Conservation (phyloP, 2,329 filamentous ascomycete species). For the Mycogone perniciosa region DNA sequence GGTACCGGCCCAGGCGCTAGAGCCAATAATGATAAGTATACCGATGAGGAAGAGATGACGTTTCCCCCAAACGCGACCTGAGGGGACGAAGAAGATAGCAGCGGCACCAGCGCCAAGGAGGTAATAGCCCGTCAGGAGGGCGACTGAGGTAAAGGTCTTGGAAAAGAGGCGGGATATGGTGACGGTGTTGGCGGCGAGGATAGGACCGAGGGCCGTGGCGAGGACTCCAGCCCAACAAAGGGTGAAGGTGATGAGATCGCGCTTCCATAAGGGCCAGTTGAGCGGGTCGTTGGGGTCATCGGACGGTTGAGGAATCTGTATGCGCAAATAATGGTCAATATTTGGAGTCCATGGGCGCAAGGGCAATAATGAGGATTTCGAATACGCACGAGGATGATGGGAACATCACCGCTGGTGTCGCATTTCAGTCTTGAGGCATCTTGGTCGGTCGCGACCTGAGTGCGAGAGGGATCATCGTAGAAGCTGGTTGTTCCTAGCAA, state of each 20-base stretch:
- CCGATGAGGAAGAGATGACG: slow-evolving; percentile 80
- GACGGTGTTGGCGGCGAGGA: slow-evolving; percentile 83
- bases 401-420: slow-evolving; percentile 57
- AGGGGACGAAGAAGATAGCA: slow-evolving; percentile 80
- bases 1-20: slow-evolving; percentile 72
- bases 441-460: slow-evolving; percentile 35
- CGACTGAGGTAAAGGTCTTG: slow-evolving; percentile 65
- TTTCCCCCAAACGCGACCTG: slow-evolving; percentile 87
- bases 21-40: slow-evolving; percentile 63
- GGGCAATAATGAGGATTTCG: not conserved
- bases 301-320: slow-evolving; percentile 68
- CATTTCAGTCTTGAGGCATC: slow-evolving; percentile 56
- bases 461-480: slow-evolving; percentile 51
- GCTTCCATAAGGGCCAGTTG: slow-evolving; percentile 77
- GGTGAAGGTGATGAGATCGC: slow-evolving; percentile 71
- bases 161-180: slow-evolving; percentile 63
- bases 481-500: slow-evolving; percentile 55
- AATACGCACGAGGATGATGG: slow-evolving; percentile 65
- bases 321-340: not conserved
- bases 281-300: slow-evolving; percentile 88
- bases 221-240: slow-evolving; percentile 78
- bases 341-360: not conserved
- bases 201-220: slow-evolving; percentile 74
- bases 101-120: slow-evolving; percentile 75
- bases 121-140: slow-evolving; percentile 80